Evolutionary conservation across 1,284 basidiomycete genomes (phyloP).

Genomic region (Ceratobasidium sp.): DNA sequence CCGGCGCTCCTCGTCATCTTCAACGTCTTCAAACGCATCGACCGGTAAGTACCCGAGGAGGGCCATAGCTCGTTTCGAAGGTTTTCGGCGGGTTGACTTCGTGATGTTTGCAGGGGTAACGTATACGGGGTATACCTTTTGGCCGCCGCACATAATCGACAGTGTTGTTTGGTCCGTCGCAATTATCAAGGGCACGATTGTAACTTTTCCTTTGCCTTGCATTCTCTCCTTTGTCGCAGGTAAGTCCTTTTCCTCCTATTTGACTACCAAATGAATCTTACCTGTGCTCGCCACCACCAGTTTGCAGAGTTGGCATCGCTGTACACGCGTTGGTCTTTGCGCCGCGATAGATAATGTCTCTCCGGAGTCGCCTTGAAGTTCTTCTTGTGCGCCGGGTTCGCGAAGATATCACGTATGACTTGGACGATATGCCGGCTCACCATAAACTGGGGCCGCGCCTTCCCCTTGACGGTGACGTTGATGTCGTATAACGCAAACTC

Average conservation of each 20-base stretch:
- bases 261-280: background rate
- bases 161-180: conserved; percentile 15
- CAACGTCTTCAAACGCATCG: conserved; percentile 17
- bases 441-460: conserved; percentile 11
- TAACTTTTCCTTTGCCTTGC: background rate
- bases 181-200: background rate
- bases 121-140: conserved; percentile 34
- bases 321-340: background rate
- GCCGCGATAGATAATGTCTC: background rate
- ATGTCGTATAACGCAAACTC: background rate
- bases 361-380: background rate
- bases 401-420: background rate
- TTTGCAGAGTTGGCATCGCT: background rate
- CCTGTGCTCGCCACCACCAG: conserved; percentile 22
- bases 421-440: background rate
- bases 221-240: background rate
- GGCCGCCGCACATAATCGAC: conserved; percentile 16
- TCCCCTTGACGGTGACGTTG: background rate
- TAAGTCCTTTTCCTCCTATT: background rate
- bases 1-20: background rate
- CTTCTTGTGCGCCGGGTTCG: conserved; percentile 5
- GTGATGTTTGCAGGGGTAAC: conserved; percentile 25
- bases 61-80: conserved; percentile 26
- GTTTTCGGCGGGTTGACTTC: conserved; percentile 32
- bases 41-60: conserved; percentile 46